Evolutionary conservation across 2,329 filamentous ascomycete genomes (phyloP).

Genomic region (Decorospora gaudefroyi): DNA sequence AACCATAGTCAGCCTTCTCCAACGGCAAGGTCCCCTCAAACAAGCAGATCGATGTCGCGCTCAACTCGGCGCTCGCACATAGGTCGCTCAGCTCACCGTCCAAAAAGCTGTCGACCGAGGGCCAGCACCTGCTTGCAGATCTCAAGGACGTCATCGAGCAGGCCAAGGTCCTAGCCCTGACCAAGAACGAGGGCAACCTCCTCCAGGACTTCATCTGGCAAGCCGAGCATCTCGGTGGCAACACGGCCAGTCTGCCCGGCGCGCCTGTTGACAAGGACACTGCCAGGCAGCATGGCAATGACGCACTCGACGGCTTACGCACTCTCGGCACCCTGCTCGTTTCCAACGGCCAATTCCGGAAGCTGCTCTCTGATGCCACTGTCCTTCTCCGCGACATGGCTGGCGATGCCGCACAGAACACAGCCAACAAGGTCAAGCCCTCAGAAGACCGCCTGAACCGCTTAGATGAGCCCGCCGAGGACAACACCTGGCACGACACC

Average conservation of each 20-base stretch:
- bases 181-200: slow-evolving; percentile 93
- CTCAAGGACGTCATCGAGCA: slow-evolving; percentile 78
- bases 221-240: slow-evolving; percentile 73
- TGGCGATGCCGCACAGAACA: slow-evolving; percentile 82
- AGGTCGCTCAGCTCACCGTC: slow-evolving; percentile 71
- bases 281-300: slow-evolving; percentile 79
- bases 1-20: slow-evolving; percentile 68
- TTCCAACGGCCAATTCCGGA: slow-evolving; percentile 95
- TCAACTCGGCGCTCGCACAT: slow-evolving; percentile 84
- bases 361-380: slow-evolving; percentile 79
- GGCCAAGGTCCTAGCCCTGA: slow-evolving; percentile 81
- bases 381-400: slow-evolving; percentile 87
- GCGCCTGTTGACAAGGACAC: slow-evolving; percentile 74
- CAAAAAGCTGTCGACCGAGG: slow-evolving; percentile 78
- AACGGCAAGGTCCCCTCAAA: slow-evolving; percentile 93
- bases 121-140: slow-evolving; percentile 76
- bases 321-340: slow-evolving; percentile 87
- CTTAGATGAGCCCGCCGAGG: slow-evolving; percentile 81
- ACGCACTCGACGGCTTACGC: slow-evolving; percentile 81
- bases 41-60: slow-evolving; percentile 90
- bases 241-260: slow-evolving; percentile 63
- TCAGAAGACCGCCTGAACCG: slow-evolving; percentile 74
- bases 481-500: slow-evolving; percentile 91
- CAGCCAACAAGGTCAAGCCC: slow-evolving; percentile 75
- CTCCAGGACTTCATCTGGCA: slow-evolving; percentile 98